Evolutionary conservation across 1,139 yeast species (phyloP), one percentile per base, ranked within the genome.

Genomic region (Pichia sp.): DNA sequence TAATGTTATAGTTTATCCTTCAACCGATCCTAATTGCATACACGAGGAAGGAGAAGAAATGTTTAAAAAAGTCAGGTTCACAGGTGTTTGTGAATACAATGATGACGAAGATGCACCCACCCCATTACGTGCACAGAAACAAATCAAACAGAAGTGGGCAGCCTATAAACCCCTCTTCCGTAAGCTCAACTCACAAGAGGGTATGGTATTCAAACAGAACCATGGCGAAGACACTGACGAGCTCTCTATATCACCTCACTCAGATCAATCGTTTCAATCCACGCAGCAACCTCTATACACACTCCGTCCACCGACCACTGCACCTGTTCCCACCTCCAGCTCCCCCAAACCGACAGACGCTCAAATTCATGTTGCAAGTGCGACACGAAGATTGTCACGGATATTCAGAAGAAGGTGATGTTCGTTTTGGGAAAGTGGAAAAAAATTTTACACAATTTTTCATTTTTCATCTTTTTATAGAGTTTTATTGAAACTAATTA

Each of bases 21-120:
- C 51, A 11, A 52, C 47, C 22, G 58, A 55, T 7, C 23, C 26
- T 5, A 34, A 9, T 1, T 6, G 39, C n/a, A 44, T 49, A 26
- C 64, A 60, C 4, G 50, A 49, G 18, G 13, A 48, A 30, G 34
- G 20, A 4, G 34, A n/a, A n/a, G 34, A n/a, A 6, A n/a, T n/a
- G 1, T 49, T 59, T 11, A 77, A 76, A 53, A 73, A 65, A 52
- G 82, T 78, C 7, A 61, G 82, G 36, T 78, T 78, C 53, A 64
- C 65, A 4, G 82, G 82, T 1, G 82, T 78, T 3, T 71, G 77
- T 0, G 75, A 69, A 45, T 78, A 76, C 53, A 60, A 72, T 1
- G 78, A 71, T 39, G 77, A 72, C 11, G 83, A 78, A 58, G 83
- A 78, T 63, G 78, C 77, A 0, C 82, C 82, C 1, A 66, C 68